Conservation (phyloP, 768 basidiomycete genomes). For the Mycena galopus region DNA sequence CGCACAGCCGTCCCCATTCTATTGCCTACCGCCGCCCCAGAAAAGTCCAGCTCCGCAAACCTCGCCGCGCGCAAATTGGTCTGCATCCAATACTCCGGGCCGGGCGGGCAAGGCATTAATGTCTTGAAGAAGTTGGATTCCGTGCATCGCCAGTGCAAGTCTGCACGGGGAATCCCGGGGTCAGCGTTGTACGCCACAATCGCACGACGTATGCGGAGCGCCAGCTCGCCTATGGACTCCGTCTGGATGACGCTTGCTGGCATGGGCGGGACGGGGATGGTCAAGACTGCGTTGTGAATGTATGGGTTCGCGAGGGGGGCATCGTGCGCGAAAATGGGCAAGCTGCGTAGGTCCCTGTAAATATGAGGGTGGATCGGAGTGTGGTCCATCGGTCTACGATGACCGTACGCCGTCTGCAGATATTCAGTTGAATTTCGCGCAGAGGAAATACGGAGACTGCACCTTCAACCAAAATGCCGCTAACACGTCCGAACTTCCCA, state of each 20-base stretch:
- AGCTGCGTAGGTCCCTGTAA: too few relatives aligned
- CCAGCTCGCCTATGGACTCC: neutral
- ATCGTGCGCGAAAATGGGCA: neutral
- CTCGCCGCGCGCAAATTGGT: too few relatives aligned
- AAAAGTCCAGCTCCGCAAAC: neutral
- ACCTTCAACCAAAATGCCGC: conserved; percentile 31
- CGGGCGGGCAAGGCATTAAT: too few relatives aligned
- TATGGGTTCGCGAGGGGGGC: neutral
- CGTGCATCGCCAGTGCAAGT: neutral
- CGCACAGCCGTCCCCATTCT: neutral
- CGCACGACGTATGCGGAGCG: neutral
- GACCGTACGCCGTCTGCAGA: conserved; percentile 1
- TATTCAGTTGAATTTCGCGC: too few relatives aligned
- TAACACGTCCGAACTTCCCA: conserved; percentile 20
- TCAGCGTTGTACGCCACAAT: neutral
- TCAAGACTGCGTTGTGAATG: neutral
- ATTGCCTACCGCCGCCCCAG: neutral
- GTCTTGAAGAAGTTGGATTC: too few relatives aligned
- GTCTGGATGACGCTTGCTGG: neutral
- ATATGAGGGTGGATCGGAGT: neutral
- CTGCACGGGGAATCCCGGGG: neutral
- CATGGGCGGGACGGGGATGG: neutral
- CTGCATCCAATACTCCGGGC: neutral
- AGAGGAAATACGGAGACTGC: too few relatives aligned
- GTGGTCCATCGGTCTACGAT: neutral